Evolutionary conservation across 2,329 filamentous ascomycete species (phyloP).

Genomic region (Penicillium sp.): DNA sequence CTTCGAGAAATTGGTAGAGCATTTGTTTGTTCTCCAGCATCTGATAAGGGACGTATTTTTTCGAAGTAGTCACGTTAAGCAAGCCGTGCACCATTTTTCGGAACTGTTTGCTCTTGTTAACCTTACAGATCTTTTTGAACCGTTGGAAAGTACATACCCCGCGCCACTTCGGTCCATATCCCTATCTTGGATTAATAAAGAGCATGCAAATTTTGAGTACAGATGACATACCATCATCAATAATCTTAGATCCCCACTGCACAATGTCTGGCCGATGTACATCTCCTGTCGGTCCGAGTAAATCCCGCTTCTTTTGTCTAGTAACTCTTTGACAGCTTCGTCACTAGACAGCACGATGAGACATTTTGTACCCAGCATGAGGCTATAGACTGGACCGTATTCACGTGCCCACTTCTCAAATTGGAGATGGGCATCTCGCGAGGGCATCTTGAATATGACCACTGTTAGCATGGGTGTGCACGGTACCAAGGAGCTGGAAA

Average conservation of each 20-base stretch:
- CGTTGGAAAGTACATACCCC: slow-evolving; percentile 2
- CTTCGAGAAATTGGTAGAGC: slow-evolving; percentile 46
- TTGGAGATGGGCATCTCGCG: slow-evolving; percentile 43
- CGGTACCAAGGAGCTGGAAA: background rate
- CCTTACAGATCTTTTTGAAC: background rate
- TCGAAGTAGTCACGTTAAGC: slow-evolving; percentile 48
- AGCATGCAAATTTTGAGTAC: background rate
- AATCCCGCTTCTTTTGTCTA: slow-evolving; percentile 51
- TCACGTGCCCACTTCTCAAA: slow-evolving; percentile 54
- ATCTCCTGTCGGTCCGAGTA: slow-evolving; percentile 51
- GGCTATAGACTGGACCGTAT: slow-evolving; percentile 53
- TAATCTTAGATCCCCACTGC: slow-evolving; percentile 28
- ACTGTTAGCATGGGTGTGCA: background rate
- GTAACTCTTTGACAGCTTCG: slow-evolving; percentile 49
- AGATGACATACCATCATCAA: slow-evolving; percentile 30
- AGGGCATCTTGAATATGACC: slow-evolving; percentile 39
- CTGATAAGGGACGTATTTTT: slow-evolving; percentile 55
- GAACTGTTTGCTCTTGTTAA: slow-evolving; percentile 12
- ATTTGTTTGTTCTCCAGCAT: slow-evolving; percentile 57
- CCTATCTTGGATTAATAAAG: slow-evolving; percentile 6
- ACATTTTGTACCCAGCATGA: slow-evolving; percentile 50
- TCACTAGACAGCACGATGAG: slow-evolving; percentile 50
- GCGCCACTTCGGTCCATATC: slow-evolving; percentile 29
- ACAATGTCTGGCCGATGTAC: slow-evolving; percentile 44
- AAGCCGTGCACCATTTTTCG: slow-evolving; percentile 45